Evolutionary conservation across 352 stramenopile genomes (phyloP).

Genomic region (Globisporangium viniferum): DNA sequence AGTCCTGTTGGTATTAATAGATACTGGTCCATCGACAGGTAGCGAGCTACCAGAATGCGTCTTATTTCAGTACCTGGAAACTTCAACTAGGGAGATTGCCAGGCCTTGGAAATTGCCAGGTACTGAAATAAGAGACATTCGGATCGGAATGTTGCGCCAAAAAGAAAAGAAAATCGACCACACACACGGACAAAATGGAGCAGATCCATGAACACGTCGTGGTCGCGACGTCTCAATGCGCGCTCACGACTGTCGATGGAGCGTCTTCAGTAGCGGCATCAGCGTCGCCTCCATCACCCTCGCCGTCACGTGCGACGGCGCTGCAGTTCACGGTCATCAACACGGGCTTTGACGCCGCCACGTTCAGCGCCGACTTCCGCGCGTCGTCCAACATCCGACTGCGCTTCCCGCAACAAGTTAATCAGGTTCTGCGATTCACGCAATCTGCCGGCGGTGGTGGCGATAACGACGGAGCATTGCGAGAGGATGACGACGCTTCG

Average conservation of each 20-base stretch:
- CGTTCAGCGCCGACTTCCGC: constrained; percentile 44
- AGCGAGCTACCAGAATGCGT: too few relatives aligned
- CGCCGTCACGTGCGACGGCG: constrained; percentile 4
- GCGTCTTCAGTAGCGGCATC: not conserved
- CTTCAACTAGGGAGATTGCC: too few relatives aligned
- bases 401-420: constrained; percentile 9
- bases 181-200: constrained; percentile 8
- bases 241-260: constrained; percentile 4
- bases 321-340: constrained; percentile 51
- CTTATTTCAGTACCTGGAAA: too few relatives aligned
- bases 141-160: too few relatives aligned
- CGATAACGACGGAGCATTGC: not conserved
- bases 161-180: not conserved
- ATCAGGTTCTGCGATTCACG: not conserved
- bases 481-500: not conserved
- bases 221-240: constrained; percentile 26
- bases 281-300: not conserved
- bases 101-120: too few relatives aligned
- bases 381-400: constrained; percentile 36
- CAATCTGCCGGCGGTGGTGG: not conserved
- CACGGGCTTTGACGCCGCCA: constrained; percentile 29
- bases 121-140: too few relatives aligned
- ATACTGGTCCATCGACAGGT: too few relatives aligned
- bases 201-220: constrained; percentile 30
- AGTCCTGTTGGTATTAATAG: too few relatives aligned